Conservation (phyloP, 2,329 filamentous ascomycete genomes). For the Scortechinia acanthostroma region DNA sequence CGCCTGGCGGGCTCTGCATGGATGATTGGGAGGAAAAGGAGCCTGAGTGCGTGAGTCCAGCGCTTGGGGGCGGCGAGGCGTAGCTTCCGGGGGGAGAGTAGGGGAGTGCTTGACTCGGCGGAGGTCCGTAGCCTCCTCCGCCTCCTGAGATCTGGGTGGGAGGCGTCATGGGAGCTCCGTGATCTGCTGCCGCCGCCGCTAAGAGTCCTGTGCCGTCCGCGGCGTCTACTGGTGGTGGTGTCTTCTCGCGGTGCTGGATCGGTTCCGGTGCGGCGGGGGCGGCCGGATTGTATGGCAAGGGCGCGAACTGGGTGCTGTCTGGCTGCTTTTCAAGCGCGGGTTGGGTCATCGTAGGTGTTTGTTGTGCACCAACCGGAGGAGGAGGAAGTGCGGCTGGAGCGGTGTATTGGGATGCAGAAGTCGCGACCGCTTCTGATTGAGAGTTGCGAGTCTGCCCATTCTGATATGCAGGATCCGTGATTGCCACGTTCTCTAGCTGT, state of each 20-base stretch:
- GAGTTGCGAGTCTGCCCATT: constrained; percentile 30
- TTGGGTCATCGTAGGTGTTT: background rate
- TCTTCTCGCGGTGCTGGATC: constrained; percentile 59
- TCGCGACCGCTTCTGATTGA: constrained; percentile 14
- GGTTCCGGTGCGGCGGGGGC: constrained; percentile 60
- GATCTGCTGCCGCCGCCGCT: constrained; percentile 26
- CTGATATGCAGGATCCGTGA: constrained; percentile 38
- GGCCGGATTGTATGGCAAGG: constrained; percentile 59
- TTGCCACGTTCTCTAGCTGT: constrained; percentile 52
- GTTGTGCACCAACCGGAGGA: background rate
- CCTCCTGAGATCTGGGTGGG: constrained; percentile 13
- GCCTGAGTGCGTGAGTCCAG: constrained; percentile 14
- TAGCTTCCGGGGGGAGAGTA: constrained; percentile 12
- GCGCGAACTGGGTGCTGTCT: constrained; percentile 27
- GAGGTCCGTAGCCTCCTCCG: constrained; percentile 10
- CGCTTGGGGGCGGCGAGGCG: constrained; percentile 22
- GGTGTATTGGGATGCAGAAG: background rate
- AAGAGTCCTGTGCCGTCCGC: constrained; percentile 31
- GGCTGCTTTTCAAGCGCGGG: constrained; percentile 9
- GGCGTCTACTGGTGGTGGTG: constrained; percentile 52
- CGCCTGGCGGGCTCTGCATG: constrained; percentile 11
- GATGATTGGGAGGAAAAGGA: constrained; percentile 14
- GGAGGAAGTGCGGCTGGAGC: background rate
- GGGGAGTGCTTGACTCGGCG: constrained; percentile 11
- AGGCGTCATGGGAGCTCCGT: constrained; percentile 18